phyloP scores from a whole-genome alignment of 2,329 filamentous ascomycete species.

The Simplicillium sp. region DNA sequence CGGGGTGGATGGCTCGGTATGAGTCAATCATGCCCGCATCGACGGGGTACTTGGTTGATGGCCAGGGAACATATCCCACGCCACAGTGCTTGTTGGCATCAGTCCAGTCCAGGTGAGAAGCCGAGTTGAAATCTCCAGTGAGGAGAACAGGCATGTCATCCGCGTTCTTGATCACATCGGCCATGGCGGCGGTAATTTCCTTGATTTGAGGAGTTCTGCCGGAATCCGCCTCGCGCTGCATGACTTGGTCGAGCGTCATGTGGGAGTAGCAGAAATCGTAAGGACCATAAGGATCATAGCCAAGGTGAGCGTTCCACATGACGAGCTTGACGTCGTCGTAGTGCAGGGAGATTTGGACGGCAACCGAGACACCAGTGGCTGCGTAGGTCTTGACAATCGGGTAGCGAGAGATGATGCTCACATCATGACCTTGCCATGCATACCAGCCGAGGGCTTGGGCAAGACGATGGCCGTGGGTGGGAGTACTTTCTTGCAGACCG shows the following conservation, averaged over 20 bases:
- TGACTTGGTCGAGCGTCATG: conserved; percentile 20
- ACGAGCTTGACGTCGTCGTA: conserved; percentile 19
- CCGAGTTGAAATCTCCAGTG: conserved; percentile 32
- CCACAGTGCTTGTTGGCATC: conserved; percentile 26
- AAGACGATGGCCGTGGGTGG: conserved; percentile 19
- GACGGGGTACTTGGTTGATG: conserved; percentile 23
- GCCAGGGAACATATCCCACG: conserved; percentile 23
- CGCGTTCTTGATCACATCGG: conserved; percentile 17
- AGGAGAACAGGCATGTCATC: conserved; percentile 24
- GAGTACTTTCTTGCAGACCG: conserved; percentile 25
- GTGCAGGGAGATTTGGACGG: conserved; percentile 24
- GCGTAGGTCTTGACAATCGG: conserved; percentile 21
- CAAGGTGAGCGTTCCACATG: conserved; percentile 26
- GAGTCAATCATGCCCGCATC: conserved; percentile 29
- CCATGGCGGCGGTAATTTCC: conserved; percentile 23
- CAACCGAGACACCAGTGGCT: conserved; percentile 17
- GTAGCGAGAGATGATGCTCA: conserved; percentile 27
- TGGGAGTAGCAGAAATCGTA: conserved; percentile 32
- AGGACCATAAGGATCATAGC: conserved; percentile 28
- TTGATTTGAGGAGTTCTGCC: conserved; percentile 27
- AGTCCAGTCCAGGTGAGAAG: conserved; percentile 32
- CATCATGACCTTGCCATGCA: conserved; percentile 21
- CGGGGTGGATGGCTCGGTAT: conserved; percentile 24
- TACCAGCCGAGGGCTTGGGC: conserved; percentile 29
- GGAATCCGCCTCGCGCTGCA: conserved; percentile 23